Evolutionary conservation across 1,284 basidiomycete genomes (phyloP), one percentile per base, ranked within the genome.

Genomic region (Leccinum insolens): DNA sequence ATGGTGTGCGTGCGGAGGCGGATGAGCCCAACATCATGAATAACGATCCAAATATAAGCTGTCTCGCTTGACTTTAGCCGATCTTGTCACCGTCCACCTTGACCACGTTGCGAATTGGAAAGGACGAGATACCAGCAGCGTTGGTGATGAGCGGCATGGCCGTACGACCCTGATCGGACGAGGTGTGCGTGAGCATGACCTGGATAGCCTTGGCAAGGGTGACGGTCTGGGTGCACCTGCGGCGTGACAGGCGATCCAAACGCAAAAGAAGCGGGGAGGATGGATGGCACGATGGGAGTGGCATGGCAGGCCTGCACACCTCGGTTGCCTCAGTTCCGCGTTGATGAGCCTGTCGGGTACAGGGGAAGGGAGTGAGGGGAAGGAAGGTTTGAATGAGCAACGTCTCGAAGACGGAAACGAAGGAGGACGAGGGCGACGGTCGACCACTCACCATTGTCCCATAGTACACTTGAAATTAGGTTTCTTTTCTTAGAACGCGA

Each of bases 1-100:
- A 98, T 97, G 14, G 94, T 95, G 80, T 98, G 96, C 4, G 96
- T 98, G 59, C 88, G 87, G 15, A 95, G 88, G 61, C 89, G 88
- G 65, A 96, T 84, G 17, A 94, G 68, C 2, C 34, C 34, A 37
- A 37, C 34, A 49, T 11, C 20, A 46, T 46, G 15, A n/a, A 46
- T 17, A 37, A 37, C 34, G 46, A n/a, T 46, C n/a, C 46, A 46
- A n/a, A n/a, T 46, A 52, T 52, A 22, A 20, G 20, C 20, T 9
- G 8, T 49, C 11, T 49, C 8, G 46, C 46, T 20, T n/a, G n/a
- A 49, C 17, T n/a, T 78, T 70, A 87, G 5, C 83, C 83, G 39
- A 91, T 79, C 73, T 91, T 89, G 12, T 84, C 75, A 11, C 88
- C 89, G 7, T 87, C 89, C 31, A 92, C 82, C 68, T 82, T 88